Evolutionary conservation across 441 rosid species (phyloP).

Genomic region (Eruca vesicaria): DNA sequence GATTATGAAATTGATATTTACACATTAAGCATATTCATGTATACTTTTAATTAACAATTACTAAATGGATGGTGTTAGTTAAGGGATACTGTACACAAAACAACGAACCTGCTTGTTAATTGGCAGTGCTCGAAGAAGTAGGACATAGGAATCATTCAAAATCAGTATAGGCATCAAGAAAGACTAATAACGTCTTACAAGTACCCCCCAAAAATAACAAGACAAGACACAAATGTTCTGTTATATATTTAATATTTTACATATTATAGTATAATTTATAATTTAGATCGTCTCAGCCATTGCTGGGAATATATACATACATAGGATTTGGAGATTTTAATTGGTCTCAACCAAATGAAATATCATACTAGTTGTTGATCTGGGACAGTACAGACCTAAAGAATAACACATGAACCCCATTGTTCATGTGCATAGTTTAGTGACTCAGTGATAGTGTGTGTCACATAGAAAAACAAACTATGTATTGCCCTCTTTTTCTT

Average conservation of each 20-base stretch:
- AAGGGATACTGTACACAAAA: neutral
- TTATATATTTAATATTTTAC: neutral
- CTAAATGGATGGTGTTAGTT: neutral
- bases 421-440: conserved; percentile 33
- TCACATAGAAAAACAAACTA: conserved; percentile 19
- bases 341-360: neutral
- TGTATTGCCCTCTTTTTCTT: conserved; percentile 19
- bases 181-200: neutral
- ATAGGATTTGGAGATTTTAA: neutral
- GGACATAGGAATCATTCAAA: neutral
- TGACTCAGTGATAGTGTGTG: conserved; percentile 31
- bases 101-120: conserved; percentile 14
- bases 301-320: neutral
- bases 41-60: neutral
- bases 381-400: conserved; percentile 22
- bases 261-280: neutral
- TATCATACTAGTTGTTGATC: conserved; percentile 1
- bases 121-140: neutral
- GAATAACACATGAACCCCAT: conserved; percentile 31
- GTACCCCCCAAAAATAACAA: neutral
- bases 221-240: neutral
- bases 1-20: neutral
- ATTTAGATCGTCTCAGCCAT: neutral
- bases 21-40: neutral
- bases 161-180: neutral